These are phyloP conservation scores for Aspergillus fumigatiaffinis DNA, from an alignment of 2,329 filamentous ascomycete genomes.

Conservation along the genomic window DNA sequence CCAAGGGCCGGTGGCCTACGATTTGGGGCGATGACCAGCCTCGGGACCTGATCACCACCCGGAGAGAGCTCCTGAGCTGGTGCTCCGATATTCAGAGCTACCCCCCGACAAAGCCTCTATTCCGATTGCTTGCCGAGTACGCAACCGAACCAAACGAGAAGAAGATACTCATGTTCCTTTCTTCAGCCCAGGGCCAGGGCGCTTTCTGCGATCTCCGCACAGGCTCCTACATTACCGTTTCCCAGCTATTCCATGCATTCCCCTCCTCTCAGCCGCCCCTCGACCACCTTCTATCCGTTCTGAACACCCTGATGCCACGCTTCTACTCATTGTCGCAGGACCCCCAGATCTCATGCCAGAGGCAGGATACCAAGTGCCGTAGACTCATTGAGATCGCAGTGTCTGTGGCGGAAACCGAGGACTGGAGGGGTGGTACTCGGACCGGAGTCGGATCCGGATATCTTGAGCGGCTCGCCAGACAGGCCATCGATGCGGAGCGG, in stretches of 20 bases:
- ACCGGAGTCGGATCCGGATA: constrained; percentile 90
- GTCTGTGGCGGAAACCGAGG: constrained; percentile 79
- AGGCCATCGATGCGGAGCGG: constrained; percentile 65
- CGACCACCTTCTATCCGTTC: constrained; percentile 71
- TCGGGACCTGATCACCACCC: constrained; percentile 82
- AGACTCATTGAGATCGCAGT: constrained; percentile 95
- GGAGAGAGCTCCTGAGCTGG: constrained; percentile 91
- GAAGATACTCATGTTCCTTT: constrained; percentile 82
- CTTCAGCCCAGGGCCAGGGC: constrained; percentile 84
- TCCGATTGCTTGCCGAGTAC: constrained; percentile 82
- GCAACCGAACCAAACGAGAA: constrained; percentile 76
- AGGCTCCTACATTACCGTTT: constrained; percentile 76
- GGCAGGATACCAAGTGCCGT: constrained; percentile 65
- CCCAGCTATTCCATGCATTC: constrained; percentile 86
- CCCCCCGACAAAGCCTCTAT: constrained; percentile 80
- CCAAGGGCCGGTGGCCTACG: constrained; percentile 85
- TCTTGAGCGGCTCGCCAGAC: constrained; percentile 77
- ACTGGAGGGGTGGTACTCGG: constrained; percentile 70
- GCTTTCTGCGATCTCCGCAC: constrained; percentile 93
- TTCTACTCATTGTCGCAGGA: constrained; percentile 99
- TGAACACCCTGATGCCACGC: constrained; percentile 89
- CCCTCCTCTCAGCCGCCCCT: constrained; percentile 86
- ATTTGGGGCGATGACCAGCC: constrained; percentile 92
- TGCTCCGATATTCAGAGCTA: constrained; percentile 91
- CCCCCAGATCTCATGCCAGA: constrained; percentile 71